Evolutionary conservation across 2,329 filamentous ascomycete genomes (phyloP).

Genomic region (Penicillium rolfsii): DNA sequence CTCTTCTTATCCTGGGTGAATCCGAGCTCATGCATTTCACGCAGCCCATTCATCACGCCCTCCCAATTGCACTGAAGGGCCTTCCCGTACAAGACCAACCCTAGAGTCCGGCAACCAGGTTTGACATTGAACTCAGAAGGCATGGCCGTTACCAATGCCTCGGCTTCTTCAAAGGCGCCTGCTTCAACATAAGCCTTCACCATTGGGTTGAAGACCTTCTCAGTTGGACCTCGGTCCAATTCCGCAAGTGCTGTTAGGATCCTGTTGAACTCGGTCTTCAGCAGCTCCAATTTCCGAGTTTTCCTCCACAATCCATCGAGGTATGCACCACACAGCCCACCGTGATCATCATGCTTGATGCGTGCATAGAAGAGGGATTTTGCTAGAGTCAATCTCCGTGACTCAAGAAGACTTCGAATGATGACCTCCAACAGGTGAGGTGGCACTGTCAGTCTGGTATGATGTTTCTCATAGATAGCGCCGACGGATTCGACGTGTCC

Average conservation of each 20-base stretch:
- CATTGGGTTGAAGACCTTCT: slow-evolving; percentile 47
- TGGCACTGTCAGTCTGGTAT: slow-evolving; percentile 35
- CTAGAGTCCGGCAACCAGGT: slow-evolving; percentile 40
- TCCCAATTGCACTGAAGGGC: slow-evolving; percentile 47
- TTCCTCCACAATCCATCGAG: slow-evolving; percentile 46
- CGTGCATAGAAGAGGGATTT: slow-evolving; percentile 41
- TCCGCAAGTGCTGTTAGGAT: slow-evolving; percentile 33
- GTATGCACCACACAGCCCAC: slow-evolving; percentile 43
- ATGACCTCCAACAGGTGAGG: slow-evolving; percentile 40
- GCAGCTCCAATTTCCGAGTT: slow-evolving; percentile 41
- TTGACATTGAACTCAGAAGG: slow-evolving; percentile 32
- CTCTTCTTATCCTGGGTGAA: slow-evolving; percentile 34
- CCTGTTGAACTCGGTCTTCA: slow-evolving; percentile 40
- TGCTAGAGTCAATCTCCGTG: slow-evolving; percentile 42
- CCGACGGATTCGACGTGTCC: slow-evolving; percentile 43
- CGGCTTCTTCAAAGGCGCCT: slow-evolving; percentile 40
- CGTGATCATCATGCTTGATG: slow-evolving; percentile 38
- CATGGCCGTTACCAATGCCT: slow-evolving; percentile 43
- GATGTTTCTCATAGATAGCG: slow-evolving; percentile 36
- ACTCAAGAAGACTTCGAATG: slow-evolving; percentile 43
- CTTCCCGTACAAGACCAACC: slow-evolving; percentile 42
- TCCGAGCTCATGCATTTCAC: slow-evolving; percentile 42
- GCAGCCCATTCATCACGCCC: slow-evolving; percentile 43
- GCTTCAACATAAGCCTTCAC: slow-evolving; percentile 46
- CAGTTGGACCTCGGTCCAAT: slow-evolving; percentile 37